Conservation (phyloP, 257 asterid species). For the Lantana camara region DNA sequence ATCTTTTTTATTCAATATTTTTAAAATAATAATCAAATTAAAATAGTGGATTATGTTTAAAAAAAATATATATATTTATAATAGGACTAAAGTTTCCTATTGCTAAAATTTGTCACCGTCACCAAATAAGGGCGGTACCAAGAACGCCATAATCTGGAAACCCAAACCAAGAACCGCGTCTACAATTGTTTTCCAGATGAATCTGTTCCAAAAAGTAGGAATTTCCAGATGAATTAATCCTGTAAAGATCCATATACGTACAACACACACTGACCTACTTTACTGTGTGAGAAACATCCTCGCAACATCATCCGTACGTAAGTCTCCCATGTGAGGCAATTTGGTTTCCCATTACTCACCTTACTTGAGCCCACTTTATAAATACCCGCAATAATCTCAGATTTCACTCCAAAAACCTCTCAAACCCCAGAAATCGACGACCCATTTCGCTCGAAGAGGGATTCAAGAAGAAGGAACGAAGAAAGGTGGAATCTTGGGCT, state of each 20-base stretch:
- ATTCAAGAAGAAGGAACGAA: neutral
- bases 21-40: too few species aligned
- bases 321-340: neutral
- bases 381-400: neutral
- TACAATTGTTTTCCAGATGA: neutral
- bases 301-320: neutral
- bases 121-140: constrained; percentile 17
- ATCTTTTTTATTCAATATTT: too few species aligned
- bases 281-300: constrained; percentile 27
- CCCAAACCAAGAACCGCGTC: constrained; percentile 21
- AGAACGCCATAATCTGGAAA: neutral
- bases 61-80: too few species aligned
- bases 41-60: too few species aligned
- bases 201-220: constrained; percentile 7
- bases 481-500: neutral
- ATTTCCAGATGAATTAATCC: constrained; percentile 14
- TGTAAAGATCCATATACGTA: constrained; percentile 4
- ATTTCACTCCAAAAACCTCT: neutral
- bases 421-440: neutral
- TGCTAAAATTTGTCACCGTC: constrained; percentile 19
- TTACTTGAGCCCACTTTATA: constrained; percentile 1
- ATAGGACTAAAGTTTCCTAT: too few species aligned
- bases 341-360: neutral
- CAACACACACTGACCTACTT: neutral
- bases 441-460: neutral